Base-by-base conservation (phyloP, 73 alveolate species). In the Paramecium biaurelia region DNA sequence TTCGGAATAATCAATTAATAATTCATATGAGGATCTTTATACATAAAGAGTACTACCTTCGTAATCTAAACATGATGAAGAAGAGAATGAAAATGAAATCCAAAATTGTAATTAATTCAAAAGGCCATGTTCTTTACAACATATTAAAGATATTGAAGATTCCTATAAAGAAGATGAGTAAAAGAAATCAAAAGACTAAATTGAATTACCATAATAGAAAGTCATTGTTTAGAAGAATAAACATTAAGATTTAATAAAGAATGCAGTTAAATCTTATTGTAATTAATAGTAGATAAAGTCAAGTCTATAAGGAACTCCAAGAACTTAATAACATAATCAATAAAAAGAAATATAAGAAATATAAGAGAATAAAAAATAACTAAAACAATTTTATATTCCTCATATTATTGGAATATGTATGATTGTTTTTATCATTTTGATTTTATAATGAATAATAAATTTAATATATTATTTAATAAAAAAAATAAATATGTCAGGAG, bases 401-500 rank as follows among this genome's bases (percentile, higher is more conserved):
- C 23, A 53, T n/a, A 53, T 53, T 1, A 53, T 53, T 18, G 68
- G 68, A 18, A 18, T 53, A 7, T 18, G 30, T 7, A 53, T 53
- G 21, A n/a, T 18, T 2, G 21, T 53, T 18, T 53, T 53, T 15
- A 53, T 53, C 2, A 53, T 15, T 7, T 53, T 53, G 30, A 18
- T 53, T 53, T 53, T 53, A 53, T 53, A 53, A 53, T 53, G 68
- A 53, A 10, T 45, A 45, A 45, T 45, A 45, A 45, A 45, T 15
- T 53, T n/a, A 53, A 53, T 53, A 53, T n/a, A 53, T 53, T n/a
- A 53, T 53, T 53, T 28, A 72, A 34, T 34, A 72, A 35, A 70
- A 28, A 34, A 70, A 28, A 34, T 72, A 72, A 72, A 28, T 72
- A 72, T 72, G 90, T 79, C 90, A 24, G 94, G 74, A 59, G 92